Conservation (phyloP, 441 rosid species). For the Syzygium malaccense region DNA sequence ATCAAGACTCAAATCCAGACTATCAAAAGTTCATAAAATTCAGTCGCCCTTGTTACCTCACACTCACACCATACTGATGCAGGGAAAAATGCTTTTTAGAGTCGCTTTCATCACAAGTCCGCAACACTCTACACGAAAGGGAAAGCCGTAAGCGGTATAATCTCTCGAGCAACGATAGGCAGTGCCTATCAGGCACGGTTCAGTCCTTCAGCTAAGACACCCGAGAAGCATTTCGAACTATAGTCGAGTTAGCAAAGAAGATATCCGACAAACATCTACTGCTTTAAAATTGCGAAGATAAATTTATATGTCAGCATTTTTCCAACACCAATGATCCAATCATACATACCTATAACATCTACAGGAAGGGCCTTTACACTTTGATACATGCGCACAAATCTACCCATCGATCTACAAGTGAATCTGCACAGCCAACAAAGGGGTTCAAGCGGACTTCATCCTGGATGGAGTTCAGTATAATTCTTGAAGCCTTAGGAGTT, state of each 20-base stretch:
- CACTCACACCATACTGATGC: neutral
- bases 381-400: constrained; percentile 20
- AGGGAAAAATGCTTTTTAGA: neutral
- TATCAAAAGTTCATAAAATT: neutral
- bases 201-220: neutral
- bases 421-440: constrained; percentile 19
- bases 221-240: neutral
- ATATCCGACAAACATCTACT: neutral
- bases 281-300: neutral
- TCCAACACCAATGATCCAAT: neutral
- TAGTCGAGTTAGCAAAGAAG: neutral
- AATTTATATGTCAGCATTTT: neutral
- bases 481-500: constrained; percentile 8
- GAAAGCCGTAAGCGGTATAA: neutral
- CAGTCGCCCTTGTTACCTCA: neutral
- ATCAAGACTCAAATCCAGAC: neutral
- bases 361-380: neutral
- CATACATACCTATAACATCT: neutral
- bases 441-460: constrained; percentile 23
- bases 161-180: neutral
- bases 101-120: neutral
- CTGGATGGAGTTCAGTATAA: constrained; percentile 32
- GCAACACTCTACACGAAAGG: neutral
- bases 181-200: too few species aligned
- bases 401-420: constrained; percentile 18